These are phyloP conservation scores for Eucalyptus cloeziana DNA, from an alignment of 345 rosid genomes.

Conservation along the genomic window DNA sequence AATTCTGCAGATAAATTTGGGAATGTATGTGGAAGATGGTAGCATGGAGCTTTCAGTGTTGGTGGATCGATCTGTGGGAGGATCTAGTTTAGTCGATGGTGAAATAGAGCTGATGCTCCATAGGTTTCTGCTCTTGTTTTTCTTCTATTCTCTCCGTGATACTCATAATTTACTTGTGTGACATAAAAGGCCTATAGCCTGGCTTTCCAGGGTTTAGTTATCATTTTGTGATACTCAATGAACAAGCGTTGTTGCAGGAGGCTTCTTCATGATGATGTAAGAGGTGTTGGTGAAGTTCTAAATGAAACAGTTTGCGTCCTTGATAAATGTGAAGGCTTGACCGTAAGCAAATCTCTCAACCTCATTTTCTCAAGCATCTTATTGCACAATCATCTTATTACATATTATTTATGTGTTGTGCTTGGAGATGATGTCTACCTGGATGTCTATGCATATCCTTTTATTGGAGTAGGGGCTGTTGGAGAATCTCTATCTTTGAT, in stretches of 20 bases:
- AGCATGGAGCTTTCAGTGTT: conserved; percentile 64
- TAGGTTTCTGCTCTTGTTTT: conserved; percentile 31
- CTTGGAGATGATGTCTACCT: not conserved
- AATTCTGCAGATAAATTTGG: conserved; percentile 60
- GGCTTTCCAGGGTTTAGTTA: not conserved
- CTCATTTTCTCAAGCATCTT: not conserved
- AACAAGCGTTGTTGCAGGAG: conserved; percentile 33
- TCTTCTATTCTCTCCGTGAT: not conserved
- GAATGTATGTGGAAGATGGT: conserved; percentile 67
- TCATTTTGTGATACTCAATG: not conserved
- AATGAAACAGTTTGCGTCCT: conserved; percentile 76
- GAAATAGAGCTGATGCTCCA: conserved; percentile 93
- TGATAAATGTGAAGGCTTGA: conserved; percentile 77
- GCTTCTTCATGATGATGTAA: conserved; percentile 65
- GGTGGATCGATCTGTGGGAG: conserved; percentile 90
- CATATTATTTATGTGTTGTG: not conserved
- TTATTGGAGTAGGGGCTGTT: not conserved
- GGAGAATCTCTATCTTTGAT: not conserved
- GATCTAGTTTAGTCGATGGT: conserved; percentile 76
- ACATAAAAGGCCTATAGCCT: not conserved
- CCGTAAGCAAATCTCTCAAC: conserved; percentile 32
- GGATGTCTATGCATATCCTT: not conserved
- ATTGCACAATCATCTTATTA: not conserved
- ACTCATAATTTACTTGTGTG: not conserved
- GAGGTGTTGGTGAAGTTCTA: conserved; percentile 89